Percentiles rank a stretch among this genome's conserved stretches.
These are phyloP conservation scores for Starmerella kuoi DNA, from an alignment of 805 yeast genomes.

Conservation along the genomic window DNA sequence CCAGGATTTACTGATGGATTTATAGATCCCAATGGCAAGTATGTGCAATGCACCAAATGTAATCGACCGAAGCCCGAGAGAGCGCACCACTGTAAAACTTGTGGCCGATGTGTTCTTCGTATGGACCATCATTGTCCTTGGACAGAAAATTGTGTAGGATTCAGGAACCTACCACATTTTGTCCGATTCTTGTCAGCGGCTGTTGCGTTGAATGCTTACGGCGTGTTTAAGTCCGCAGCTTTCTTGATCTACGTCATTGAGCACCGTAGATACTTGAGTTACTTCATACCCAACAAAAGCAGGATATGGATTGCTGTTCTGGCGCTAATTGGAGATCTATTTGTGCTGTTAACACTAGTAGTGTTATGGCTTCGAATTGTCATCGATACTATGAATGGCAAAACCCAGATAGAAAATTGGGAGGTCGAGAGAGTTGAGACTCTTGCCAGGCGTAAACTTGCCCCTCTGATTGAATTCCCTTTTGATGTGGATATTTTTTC, in stretches of 20 bases:
- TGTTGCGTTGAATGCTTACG: slow-evolving; percentile 26
- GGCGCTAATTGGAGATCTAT: slow-evolving; percentile 41
- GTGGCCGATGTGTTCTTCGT: slow-evolving; percentile 33
- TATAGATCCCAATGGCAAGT: slow-evolving; percentile 5
- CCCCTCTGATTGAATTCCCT: slow-evolving; percentile 47
- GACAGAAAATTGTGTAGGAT: slow-evolving; percentile 85
- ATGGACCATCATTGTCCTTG: slow-evolving; percentile 76
- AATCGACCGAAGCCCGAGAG: slow-evolving; percentile 32
- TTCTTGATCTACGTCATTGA: slow-evolving; percentile 27
- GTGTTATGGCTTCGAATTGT: slow-evolving; percentile 52
- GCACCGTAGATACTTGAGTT: slow-evolving; percentile 38
- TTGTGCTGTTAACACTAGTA: slow-evolving; percentile 50
- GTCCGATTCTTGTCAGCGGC: slow-evolving; percentile 55
- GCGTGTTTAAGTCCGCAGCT: slow-evolving; percentile 25
- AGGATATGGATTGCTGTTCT: slow-evolving; percentile 47
- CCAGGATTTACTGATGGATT: slow-evolving; percentile 42
- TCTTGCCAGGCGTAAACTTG: slow-evolving; percentile 36
- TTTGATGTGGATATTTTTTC: slow-evolving; percentile 56
- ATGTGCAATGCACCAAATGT: slow-evolving; percentile 21
- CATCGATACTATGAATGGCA: slow-evolving; percentile 46
- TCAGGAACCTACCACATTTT: slow-evolving; percentile 63
- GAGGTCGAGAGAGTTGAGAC: slow-evolving; percentile 70
- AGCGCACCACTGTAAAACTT: slow-evolving; percentile 34
- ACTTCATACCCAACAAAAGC: slow-evolving; percentile 36
- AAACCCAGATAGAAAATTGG: slow-evolving; percentile 88